phyloP scores from a whole-genome alignment of 2,329 filamentous ascomycete genomes.

The Moelleriella libera region DNA sequence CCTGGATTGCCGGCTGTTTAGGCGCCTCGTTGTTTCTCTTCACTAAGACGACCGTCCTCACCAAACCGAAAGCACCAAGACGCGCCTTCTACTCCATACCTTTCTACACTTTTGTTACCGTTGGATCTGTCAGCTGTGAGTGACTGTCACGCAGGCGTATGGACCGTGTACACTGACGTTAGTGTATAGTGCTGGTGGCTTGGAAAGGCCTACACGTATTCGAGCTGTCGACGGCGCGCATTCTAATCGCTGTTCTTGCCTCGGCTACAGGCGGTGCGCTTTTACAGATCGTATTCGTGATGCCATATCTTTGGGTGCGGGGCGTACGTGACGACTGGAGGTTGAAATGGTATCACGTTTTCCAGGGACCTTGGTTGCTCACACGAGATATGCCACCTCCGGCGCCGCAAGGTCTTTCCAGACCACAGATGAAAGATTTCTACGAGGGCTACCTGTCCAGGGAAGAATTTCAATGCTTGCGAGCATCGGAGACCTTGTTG shows the following conservation, averaged over 20 bases:
- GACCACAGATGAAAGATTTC: slow-evolving; percentile 31
- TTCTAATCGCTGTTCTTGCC: slow-evolving; percentile 24
- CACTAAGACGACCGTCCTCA: slow-evolving; percentile 19
- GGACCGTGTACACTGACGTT: neutral
- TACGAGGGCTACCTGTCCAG: slow-evolving; percentile 32
- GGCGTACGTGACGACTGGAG: slow-evolving; percentile 37
- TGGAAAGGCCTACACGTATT: slow-evolving; percentile 20
- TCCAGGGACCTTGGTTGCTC: slow-evolving; percentile 32
- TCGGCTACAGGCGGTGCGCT: slow-evolving; percentile 25
- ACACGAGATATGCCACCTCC: slow-evolving; percentile 20
- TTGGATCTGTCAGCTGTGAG: slow-evolving; percentile 19
- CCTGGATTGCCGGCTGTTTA: slow-evolving; percentile 16
- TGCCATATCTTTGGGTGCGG: slow-evolving; percentile 36
- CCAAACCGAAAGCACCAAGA: slow-evolving; percentile 13
- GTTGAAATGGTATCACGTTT: slow-evolving; percentile 31
- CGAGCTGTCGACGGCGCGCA: slow-evolving; percentile 9
- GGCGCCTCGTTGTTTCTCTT: slow-evolving; percentile 18
- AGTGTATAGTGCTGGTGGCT: slow-evolving; percentile 33
- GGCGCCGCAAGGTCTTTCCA: slow-evolving; percentile 22
- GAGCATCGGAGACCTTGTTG: slow-evolving; percentile 18
- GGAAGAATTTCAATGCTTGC: slow-evolving; percentile 26
- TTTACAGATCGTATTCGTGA: slow-evolving; percentile 30
- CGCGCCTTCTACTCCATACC: slow-evolving; percentile 21
- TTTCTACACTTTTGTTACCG: slow-evolving; percentile 22
- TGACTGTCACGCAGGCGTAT: neutral